Conservation (phyloP, 148 eudicot species). For the Rhododendron kiyosumense region DNA sequence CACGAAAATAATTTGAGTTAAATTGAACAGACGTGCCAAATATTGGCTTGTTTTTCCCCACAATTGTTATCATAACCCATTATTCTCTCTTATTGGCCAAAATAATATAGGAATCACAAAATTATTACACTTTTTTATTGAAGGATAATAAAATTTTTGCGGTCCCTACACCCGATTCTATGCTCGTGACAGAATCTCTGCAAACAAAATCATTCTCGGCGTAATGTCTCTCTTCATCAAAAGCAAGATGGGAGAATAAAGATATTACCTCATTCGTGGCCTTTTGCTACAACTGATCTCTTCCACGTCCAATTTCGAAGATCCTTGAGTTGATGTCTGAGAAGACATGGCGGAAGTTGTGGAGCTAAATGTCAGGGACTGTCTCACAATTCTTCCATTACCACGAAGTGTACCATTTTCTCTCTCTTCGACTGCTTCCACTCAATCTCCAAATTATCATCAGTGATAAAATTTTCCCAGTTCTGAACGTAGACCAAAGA, state of each 20-base stretch:
- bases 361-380: neutral
- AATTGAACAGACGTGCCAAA: too few species aligned
- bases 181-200: too few species aligned
- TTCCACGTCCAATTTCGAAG: neutral
- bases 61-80: too few species aligned
- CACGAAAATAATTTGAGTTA: neutral
- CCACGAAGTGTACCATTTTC: neutral
- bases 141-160: too few species aligned
- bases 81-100: too few species aligned
- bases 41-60: too few species aligned
- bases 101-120: too few species aligned
- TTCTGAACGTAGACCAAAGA: constrained; percentile 5
- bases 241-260: neutral
- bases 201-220: too few species aligned
- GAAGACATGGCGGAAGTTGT: neutral
- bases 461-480: constrained; percentile 5
- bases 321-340: neutral
- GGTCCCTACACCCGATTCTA: too few species aligned
- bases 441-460: constrained; percentile 11
- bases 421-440: constrained; percentile 2
- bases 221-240: neutral
- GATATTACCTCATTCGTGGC: neutral
- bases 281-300: neutral
- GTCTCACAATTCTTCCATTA: neutral
- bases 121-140: too few species aligned